Conservation (phyloP, 2,329 filamentous ascomycete species). For the Hymenoscyphus linearis region DNA sequence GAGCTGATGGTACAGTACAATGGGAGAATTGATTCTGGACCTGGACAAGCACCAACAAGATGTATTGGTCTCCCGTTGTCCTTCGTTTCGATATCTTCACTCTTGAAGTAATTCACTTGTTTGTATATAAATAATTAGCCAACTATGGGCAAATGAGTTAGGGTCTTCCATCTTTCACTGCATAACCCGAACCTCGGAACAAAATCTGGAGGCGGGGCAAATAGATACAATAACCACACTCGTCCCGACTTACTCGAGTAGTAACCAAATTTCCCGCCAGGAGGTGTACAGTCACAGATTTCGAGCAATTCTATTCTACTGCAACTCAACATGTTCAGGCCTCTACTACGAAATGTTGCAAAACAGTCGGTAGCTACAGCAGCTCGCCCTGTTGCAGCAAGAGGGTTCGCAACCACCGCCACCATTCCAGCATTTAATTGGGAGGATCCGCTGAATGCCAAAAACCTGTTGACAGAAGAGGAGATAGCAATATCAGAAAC, state of each 20-base stretch:
- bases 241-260: background rate
- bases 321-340: conserved; percentile 28
- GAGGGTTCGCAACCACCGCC: conserved; percentile 27
- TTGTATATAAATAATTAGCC: background rate
- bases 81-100: background rate
- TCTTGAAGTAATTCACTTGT: background rate
- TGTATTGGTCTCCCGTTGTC: background rate
- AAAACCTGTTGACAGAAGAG: conserved; percentile 78
- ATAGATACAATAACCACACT: background rate
- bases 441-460: conserved; percentile 78
- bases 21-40: too few species aligned
- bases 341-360: conserved; percentile 22
- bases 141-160: background rate
- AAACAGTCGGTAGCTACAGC: conserved; percentile 22
- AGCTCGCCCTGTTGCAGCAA: conserved; percentile 15
- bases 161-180: background rate
- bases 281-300: background rate
- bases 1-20: background rate
- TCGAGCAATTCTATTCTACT: background rate
- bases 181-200: background rate
- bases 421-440: conserved; percentile 63
- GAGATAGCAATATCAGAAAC: conserved; percentile 87
- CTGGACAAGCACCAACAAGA: too few species aligned
- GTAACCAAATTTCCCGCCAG: background rate
- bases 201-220: background rate